Percentiles rank a stretch among this genome's conserved stretches.
Evolutionary conservation across 371 early-diverging fungal genomes (phyloP).

Genomic region (Apophysomyces elegans): DNA sequence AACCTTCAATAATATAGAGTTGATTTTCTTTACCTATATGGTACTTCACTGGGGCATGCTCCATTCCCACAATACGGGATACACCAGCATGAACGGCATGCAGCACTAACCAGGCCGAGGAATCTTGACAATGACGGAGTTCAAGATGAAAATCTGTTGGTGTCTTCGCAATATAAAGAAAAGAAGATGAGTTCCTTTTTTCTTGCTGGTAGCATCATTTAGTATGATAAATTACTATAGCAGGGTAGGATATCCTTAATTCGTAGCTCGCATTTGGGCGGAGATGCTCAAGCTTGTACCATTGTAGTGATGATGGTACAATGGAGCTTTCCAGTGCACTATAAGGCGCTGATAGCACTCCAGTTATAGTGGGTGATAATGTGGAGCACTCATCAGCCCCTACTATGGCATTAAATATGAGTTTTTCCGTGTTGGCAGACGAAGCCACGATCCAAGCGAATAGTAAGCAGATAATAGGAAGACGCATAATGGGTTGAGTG

Average conservation of each 20-base stretch:
- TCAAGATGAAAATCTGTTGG: constrained; percentile 43
- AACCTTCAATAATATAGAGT: neutral
- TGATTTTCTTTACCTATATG: constrained; percentile 36
- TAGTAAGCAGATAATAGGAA: neutral
- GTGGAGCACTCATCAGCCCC: neutral
- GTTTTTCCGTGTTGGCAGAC: constrained; percentile 48
- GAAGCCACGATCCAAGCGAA: neutral
- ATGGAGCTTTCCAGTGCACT: neutral
- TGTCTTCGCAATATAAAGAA: constrained; percentile 17
- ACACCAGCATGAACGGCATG: constrained; percentile 40
- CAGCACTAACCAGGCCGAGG: constrained; percentile 18
- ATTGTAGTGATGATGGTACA: constrained; percentile 16
- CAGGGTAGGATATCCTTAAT: constrained; percentile 46
- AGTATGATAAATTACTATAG: constrained; percentile 32
- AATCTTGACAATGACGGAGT: constrained; percentile 13
- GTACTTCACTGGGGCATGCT: constrained; percentile 26
- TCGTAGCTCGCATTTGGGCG: constrained; percentile 29
- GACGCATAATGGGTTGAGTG: constrained; percentile 2
- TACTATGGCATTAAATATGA: constrained; percentile 29
- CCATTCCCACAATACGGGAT: constrained; percentile 26
- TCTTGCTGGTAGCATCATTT: neutral
- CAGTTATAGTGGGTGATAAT: neutral
- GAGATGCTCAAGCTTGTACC: constrained; percentile 25
- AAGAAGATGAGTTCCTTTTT: neutral
- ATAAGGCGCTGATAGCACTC: constrained; percentile 3